Conservation (phyloP, 169 alveolate genomes). For the Cryptosporidium sp. region DNA sequence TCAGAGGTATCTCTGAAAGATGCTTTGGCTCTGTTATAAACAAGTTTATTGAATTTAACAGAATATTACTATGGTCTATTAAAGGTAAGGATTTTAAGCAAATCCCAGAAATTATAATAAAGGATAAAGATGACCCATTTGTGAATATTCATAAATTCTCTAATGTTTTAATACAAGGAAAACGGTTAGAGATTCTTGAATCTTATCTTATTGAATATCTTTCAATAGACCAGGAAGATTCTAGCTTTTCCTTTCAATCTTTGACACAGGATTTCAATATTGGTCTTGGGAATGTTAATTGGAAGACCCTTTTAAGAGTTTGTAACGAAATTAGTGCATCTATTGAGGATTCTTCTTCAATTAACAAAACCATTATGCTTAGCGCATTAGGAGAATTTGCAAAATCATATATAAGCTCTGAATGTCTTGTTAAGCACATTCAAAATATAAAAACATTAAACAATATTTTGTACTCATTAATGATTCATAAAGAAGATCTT, state of each 20-base stretch:
- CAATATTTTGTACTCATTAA: conserved; percentile 17
- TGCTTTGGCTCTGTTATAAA: conserved; percentile 8
- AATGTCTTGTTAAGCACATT: background rate
- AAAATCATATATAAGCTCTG: background rate
- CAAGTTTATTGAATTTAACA: conserved; percentile 31
- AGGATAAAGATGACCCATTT: background rate
- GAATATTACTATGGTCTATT: conserved; percentile 40
- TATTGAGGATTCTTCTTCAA: background rate
- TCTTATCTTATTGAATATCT: background rate
- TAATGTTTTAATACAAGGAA: conserved; percentile 35
- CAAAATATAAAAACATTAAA: conserved; percentile 1
- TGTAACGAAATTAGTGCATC: conserved; percentile 17
- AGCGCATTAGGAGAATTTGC: background rate
- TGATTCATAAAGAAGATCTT: conserved; percentile 27
- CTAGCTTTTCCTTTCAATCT: background rate
- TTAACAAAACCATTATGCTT: background rate
- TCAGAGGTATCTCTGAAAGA: conserved; percentile 1
- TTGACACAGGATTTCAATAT: background rate
- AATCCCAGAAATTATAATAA: background rate
- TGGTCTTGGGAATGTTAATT: background rate
- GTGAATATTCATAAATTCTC: background rate
- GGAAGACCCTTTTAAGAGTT: conserved; percentile 18
- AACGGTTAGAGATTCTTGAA: conserved; percentile 15
- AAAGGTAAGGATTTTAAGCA: conserved; percentile 23
- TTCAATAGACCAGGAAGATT: background rate